Evolutionary conservation across 2,329 filamentous ascomycete genomes (phyloP).

Genomic region (Penicillium vulpinum): DNA sequence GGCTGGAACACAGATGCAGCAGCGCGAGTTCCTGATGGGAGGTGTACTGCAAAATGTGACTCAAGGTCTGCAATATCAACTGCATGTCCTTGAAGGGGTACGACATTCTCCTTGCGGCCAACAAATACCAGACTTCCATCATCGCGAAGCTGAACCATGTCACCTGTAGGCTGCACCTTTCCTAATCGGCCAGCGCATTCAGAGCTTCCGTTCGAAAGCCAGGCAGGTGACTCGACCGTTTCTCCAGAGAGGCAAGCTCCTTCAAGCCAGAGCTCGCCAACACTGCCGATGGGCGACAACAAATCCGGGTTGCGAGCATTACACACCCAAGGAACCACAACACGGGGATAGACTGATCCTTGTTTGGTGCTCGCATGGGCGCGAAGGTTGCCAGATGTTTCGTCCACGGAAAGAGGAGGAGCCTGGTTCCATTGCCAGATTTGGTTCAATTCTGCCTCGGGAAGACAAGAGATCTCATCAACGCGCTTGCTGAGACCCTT

Average conservation of each 20-base stretch:
- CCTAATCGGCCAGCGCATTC: constrained; percentile 31
- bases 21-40: constrained; percentile 33
- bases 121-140: constrained; percentile 34
- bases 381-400: constrained; percentile 24
- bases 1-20: constrained; percentile 29
- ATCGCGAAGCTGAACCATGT: constrained; percentile 33
- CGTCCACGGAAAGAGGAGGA: constrained; percentile 38
- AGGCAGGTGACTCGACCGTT: constrained; percentile 25
- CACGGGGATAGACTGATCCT: constrained; percentile 38
- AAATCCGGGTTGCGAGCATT: constrained; percentile 33
- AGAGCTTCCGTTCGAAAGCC: constrained; percentile 37
- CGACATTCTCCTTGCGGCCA: constrained; percentile 36
- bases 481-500: constrained; percentile 28
- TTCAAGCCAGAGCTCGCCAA: constrained; percentile 45
- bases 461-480: constrained; percentile 41
- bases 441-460: constrained; percentile 39
- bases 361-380: constrained; percentile 22
- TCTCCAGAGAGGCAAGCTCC: constrained; percentile 32
- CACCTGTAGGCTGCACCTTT: constrained; percentile 33
- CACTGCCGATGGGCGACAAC: constrained; percentile 45
- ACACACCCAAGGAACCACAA: constrained; percentile 31
- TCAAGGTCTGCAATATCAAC: constrained; percentile 46
- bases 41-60: constrained; percentile 36
- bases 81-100: constrained; percentile 40
- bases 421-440: constrained; percentile 48